phyloP scores from a whole-genome alignment of 352 stramenopile genomes.

The Globisporangium alternatum region DNA sequence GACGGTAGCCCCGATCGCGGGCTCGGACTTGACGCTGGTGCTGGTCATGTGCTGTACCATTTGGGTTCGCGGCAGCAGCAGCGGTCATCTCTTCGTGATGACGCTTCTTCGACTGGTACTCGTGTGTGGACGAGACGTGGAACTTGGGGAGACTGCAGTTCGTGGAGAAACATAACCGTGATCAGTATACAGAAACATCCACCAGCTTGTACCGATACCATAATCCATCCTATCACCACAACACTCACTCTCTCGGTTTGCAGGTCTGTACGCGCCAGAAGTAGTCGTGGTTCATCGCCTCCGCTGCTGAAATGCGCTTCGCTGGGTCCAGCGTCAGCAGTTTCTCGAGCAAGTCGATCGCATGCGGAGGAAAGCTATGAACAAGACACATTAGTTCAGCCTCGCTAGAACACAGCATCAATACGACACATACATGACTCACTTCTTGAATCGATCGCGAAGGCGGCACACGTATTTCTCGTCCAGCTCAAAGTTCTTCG shows the following conservation, averaged over 20 bases:
- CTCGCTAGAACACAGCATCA: not conserved
- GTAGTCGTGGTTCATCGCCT: constrained; percentile 96
- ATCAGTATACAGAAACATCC: not conserved
- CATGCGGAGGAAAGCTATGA: constrained; percentile 66
- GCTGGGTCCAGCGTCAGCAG: constrained; percentile 94
- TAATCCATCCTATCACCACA: not conserved
- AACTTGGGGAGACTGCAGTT: constrained; percentile 78
- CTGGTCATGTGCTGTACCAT: constrained; percentile 17
- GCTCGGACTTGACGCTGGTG: constrained; percentile 16
- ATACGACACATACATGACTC: constrained; percentile 12
- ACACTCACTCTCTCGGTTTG: constrained; percentile 75
- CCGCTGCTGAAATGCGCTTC: constrained; percentile 91
- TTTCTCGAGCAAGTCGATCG: constrained; percentile 91
- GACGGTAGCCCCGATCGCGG: constrained; percentile 13
- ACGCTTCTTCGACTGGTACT: constrained; percentile 87
- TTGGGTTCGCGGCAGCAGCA: constrained; percentile 29
- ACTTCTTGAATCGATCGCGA: constrained; percentile 82
- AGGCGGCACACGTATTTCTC: constrained; percentile 77
- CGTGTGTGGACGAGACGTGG: constrained; percentile 75
- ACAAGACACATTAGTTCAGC: not conserved
- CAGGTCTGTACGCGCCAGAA: constrained; percentile 91
- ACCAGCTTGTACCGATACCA: not conserved
- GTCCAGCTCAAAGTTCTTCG: constrained; percentile 65
- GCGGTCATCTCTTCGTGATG: constrained; percentile 73
- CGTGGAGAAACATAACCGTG: not conserved